Evolutionary conservation across 257 asterid genomes (phyloP).

Genomic region (Voacanga thouarsii): DNA sequence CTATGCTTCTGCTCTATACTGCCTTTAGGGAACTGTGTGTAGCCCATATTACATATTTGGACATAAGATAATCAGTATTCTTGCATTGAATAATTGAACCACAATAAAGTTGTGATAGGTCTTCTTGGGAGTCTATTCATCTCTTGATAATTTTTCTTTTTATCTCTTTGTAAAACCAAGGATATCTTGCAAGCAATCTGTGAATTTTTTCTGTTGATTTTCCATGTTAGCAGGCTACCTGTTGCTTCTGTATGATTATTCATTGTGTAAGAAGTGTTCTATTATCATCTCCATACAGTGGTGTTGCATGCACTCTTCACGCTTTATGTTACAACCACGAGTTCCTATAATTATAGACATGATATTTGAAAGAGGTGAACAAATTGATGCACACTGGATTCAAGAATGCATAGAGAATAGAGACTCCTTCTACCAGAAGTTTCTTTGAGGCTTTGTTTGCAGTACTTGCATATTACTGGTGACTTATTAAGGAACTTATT

Average conservation of each 20-base stretch:
- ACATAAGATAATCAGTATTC: not conserved
- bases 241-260: not conserved
- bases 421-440: not conserved
- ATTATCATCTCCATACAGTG: not conserved
- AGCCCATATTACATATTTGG: too few species aligned
- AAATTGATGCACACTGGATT: not conserved
- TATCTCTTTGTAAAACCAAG: not conserved
- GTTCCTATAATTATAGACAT: not conserved
- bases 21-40: too few species aligned
- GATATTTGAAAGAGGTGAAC: not conserved
- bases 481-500: not conserved
- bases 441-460: not conserved
- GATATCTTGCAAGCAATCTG: not conserved
- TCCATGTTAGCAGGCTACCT: not conserved
- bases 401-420: not conserved
- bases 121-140: not conserved
- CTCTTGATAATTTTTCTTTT: not conserved
- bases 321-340: not conserved
- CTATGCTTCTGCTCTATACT: too few species aligned
- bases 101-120: not conserved
- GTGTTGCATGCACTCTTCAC: not conserved
- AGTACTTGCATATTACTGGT: not conserved
- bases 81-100: not conserved
- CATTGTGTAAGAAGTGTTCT: not conserved
- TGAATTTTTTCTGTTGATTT: not conserved